Evolutionary conservation across 177 flowering plant genomes (phyloP), one percentile per base, ranked within the genome.

Genomic region (Vitis hybrid): DNA sequence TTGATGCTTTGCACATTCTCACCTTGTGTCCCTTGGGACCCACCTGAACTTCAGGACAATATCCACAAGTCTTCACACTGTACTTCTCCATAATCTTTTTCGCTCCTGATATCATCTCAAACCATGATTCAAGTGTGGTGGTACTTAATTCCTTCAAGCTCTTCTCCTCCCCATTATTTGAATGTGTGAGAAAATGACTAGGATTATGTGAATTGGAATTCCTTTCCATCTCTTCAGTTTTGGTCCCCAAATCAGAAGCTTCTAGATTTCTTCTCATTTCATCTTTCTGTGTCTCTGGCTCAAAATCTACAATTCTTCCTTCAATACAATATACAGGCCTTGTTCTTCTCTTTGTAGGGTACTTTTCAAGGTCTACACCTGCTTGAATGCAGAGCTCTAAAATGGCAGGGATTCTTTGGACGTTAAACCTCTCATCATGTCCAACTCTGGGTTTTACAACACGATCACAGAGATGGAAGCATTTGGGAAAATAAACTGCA

Each of bases 11-110:
- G 81, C 94, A 89, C 81, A 82, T 84, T 72, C 94, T 85, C 56
- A 86, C 86, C 76, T 88, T 91, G 76, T 94, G 98, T 51, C 98
- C 98, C 78, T 88, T 94, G 2, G 92, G 93, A 60, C 97, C 95
- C 1, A 91, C 98, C 80, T 92, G 95, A 71, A 94, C 88, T 82
- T 92, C 95, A 59, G 87, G 84, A 75, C 98, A 91, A 62, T 89
- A 94, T 10, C 97, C 98, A 74, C 97, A 92, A 10, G 93, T 89
- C 75, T 71, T 64, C 58, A 90, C 97, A 26, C 34, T 72, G 71
- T 91, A 91, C 68, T 79, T 91, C 71, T 90, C 78, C 97, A 94
- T 91, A 23, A 94, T 74, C 75, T 77, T 76, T 74, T 72, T 80
- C 15, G 79, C 86, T 58, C 92, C 97, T 8, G 79, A 72, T 49